Percentiles rank a stretch among this genome's conserved stretches.
These are phyloP conservation scores for Microbotryum intermedium DNA, from an alignment of 1,284 basidiomycete genomes.

Conservation along the genomic window DNA sequence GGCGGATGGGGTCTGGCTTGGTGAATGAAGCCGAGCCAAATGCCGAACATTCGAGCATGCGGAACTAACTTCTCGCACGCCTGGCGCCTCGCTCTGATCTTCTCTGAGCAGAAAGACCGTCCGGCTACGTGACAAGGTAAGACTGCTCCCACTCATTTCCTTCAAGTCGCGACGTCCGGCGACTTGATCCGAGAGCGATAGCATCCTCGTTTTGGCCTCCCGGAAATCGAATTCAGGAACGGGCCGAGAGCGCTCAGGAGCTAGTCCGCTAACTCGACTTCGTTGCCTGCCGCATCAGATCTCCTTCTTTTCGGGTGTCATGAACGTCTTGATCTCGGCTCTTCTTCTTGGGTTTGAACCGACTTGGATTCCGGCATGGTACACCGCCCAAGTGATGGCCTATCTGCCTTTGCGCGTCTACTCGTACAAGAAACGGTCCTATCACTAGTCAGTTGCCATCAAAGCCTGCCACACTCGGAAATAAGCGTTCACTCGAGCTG, in stretches of 20 bases:
- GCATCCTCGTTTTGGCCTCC: too few species aligned
- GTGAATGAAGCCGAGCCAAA: background rate
- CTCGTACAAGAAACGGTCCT: conserved; percentile 33
- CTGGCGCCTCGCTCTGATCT: background rate
- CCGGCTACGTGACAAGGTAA: conserved; percentile 29
- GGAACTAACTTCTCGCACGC: too few species aligned
- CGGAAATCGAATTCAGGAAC: background rate
- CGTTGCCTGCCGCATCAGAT: conserved; percentile 13
- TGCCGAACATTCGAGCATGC: too few species aligned
- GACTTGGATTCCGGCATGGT: conserved; percentile 33
- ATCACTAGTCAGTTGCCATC: conserved; percentile 28
- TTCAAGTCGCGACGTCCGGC: too few species aligned
- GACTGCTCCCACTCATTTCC: background rate
- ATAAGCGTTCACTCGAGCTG: background rate
- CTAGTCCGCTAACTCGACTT: background rate
- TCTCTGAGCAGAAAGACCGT: conserved; percentile 23
- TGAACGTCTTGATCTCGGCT: conserved; percentile 33
- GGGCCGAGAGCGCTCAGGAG: background rate
- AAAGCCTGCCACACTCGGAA: background rate
- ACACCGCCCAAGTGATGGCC: conserved; percentile 32
- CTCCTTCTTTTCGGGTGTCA: conserved; percentile 37
- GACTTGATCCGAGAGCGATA: too few species aligned
- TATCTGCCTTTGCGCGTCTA: conserved; percentile 34
- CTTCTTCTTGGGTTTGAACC: conserved; percentile 35
- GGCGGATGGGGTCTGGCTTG: background rate